Evolutionary conservation across 352 stramenopile genomes (phyloP).

Genomic region (Pythium folliculosum): DNA sequence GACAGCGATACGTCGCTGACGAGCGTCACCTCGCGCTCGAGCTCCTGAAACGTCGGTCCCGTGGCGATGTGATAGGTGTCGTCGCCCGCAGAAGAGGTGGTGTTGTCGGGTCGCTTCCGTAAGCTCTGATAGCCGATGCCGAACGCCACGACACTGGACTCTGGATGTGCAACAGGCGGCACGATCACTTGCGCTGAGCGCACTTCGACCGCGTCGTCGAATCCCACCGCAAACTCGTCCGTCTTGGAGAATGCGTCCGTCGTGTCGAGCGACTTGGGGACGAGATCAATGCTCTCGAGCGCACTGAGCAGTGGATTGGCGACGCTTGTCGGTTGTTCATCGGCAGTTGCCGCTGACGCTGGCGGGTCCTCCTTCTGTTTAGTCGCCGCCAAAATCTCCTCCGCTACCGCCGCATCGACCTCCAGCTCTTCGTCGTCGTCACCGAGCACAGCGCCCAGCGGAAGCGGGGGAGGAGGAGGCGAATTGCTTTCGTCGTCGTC

Average conservation of each 20-base stretch:
- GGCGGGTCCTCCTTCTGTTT: neutral
- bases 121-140: constrained; percentile 67
- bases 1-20: constrained; percentile 18
- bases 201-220: constrained; percentile 10
- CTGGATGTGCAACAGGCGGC: constrained; percentile 5
- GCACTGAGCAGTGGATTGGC: constrained; percentile 17
- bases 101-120: constrained; percentile 30
- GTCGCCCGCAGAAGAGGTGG: neutral
- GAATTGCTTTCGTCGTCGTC: neutral
- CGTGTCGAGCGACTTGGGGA: constrained; percentile 2
- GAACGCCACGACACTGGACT: constrained; percentile 38
- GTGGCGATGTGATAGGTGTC: constrained; percentile 31
- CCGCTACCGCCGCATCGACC: constrained; percentile 23
- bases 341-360: neutral
- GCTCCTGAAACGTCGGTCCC: constrained; percentile 37
- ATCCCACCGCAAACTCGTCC: constrained; percentile 16
- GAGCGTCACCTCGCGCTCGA: constrained; percentile 31
- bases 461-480: constrained; percentile 2
- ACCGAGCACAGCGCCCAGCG: neutral
- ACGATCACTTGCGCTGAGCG: neutral
- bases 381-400: constrained; percentile 19
- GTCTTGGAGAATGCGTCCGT: constrained; percentile 12
- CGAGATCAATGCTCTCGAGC: neutral
- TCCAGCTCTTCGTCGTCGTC: constrained; percentile 31
- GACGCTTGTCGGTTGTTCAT: neutral